These are phyloP conservation scores for Lodderomyces parapsilosis DNA, from an alignment of 1,139 yeast species.

Conservation along the genomic window DNA sequence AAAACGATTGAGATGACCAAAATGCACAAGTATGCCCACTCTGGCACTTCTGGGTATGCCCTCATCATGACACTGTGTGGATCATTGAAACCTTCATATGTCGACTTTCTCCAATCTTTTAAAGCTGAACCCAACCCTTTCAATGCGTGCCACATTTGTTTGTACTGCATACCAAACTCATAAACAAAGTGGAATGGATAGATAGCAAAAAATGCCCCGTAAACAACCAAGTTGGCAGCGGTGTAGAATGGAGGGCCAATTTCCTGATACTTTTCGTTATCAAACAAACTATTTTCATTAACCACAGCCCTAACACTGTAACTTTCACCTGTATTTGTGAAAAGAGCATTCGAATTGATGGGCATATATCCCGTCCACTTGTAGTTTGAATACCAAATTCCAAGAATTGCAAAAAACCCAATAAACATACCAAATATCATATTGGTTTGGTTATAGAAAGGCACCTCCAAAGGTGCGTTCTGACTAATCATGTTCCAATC, in stretches of 20 bases:
- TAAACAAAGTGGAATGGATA: slow-evolving; percentile 58
- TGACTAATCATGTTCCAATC: slow-evolving; percentile 44
- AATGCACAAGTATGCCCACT: slow-evolving; percentile 53
- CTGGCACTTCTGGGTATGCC: slow-evolving; percentile 60
- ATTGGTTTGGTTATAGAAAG: slow-evolving; percentile 47
- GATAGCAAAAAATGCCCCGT: slow-evolving; percentile 57
- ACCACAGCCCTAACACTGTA: slow-evolving; percentile 45
- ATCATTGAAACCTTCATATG: slow-evolving; percentile 33
- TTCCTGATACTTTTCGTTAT: slow-evolving; percentile 36
- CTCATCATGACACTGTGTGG: slow-evolving; percentile 59
- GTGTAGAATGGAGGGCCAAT: slow-evolving; percentile 49
- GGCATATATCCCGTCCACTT: slow-evolving; percentile 55
- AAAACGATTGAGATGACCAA: slow-evolving; percentile 48
- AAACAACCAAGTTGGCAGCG: slow-evolving; percentile 43
- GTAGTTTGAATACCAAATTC: slow-evolving; percentile 50
- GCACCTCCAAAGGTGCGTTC: slow-evolving; percentile 32
- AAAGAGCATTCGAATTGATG: slow-evolving; percentile 46
- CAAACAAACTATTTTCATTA: slow-evolving; percentile 35
- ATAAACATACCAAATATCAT: slow-evolving; percentile 43
- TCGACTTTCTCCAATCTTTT: slow-evolving; percentile 13
- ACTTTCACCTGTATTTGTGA: slow-evolving; percentile 45
- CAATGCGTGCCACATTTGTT: slow-evolving; percentile 16
- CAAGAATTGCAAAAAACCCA: slow-evolving; percentile 43
- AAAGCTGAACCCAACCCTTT: slow-evolving; percentile 10
- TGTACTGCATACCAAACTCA: slow-evolving; percentile 31